These are phyloP conservation scores for Tricholoma furcatifolium DNA, from an alignment of 768 basidiomycete genomes.

Conservation along the genomic window DNA sequence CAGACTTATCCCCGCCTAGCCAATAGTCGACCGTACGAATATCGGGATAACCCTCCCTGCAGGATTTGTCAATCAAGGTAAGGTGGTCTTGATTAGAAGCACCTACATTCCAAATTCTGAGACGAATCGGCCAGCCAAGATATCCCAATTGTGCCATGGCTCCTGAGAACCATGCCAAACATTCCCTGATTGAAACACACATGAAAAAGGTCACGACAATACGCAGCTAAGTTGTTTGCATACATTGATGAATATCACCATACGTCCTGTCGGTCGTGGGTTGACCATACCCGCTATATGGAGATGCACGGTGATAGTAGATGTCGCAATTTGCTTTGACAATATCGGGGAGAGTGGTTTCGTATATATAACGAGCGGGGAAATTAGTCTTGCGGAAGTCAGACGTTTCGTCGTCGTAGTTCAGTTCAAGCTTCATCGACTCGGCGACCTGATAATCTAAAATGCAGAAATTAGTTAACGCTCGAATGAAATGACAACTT, in stretches of 20 bases:
- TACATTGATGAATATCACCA: conserved; percentile 93
- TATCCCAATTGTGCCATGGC: conserved; percentile 94
- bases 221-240: conserved; percentile 13
- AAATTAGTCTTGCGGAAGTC: conserved; percentile 87
- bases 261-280: conserved; percentile 67
- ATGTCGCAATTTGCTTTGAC: conserved; percentile 64
- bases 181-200: conserved; percentile 53
- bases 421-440: conserved; percentile 68
- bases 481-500: background rate
- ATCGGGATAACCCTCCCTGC: conserved; percentile 86
- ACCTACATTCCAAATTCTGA: conserved; percentile 91
- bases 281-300: conserved; percentile 82
- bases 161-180: conserved; percentile 95
- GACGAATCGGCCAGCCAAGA: conserved; percentile 86
- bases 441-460: conserved; percentile 89
- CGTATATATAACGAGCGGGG: conserved; percentile 90
- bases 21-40: conserved; percentile 88
- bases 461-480: background rate
- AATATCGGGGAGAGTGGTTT: conserved; percentile 74
- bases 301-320: conserved; percentile 83
- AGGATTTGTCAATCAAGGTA: background rate
- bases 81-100: background rate
- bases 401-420: conserved; percentile 82
- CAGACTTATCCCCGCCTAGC: conserved; percentile 69
- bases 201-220: background rate